Base-by-base conservation (phyloP, 192 early-diverging fungal species). In the Backusella tarrabulga region DNA sequence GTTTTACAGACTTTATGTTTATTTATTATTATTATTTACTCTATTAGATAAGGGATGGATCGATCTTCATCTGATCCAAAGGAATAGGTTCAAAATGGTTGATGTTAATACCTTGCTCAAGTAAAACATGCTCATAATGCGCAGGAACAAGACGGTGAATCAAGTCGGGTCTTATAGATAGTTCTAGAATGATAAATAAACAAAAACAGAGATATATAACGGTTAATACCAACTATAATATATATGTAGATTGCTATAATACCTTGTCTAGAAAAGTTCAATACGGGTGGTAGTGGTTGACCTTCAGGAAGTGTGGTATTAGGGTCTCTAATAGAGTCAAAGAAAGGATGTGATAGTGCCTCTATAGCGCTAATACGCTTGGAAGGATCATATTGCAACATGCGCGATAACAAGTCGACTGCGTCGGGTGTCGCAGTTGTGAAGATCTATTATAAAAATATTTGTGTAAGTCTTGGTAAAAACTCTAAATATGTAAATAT, bases 281-380 rank as follows among this genome's bases (percentile, higher is more conserved):
- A 97, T 54, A 99, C 87, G 77, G 88, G 87, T 9, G 97, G 97
- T 36, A 98, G 85, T 21, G 92, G 90, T 76, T 87, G 82, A 56
- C 96, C 97, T 78, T 90, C 95, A 56, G 92, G 90, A 77, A 98
- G 83, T 76, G 83, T 88, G 9, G 95, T 93, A 40, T 89, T 91
- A n/a, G 94, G 94, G 60, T 91, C 81, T 68, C 97, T 90, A 83
- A 99, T 88, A 80, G 97, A 96, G 84, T 99, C 96, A 89, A 99
- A 99, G 89, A 98, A 99, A 34, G 92, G 92, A 80, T 97, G 94
- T 68, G 90, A 87, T 89, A 99, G 89, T 21, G 97, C 96, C 83
- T 97, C 94, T 78, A 97, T 91, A 35, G 97, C 92, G n/a, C 92
- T 95, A 77, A 93, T 88, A 34, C 97, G 91, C 67, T 86, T 85